Conservation (phyloP, 1,284 basidiomycete species). For the Ceratobasidium sp. region DNA sequence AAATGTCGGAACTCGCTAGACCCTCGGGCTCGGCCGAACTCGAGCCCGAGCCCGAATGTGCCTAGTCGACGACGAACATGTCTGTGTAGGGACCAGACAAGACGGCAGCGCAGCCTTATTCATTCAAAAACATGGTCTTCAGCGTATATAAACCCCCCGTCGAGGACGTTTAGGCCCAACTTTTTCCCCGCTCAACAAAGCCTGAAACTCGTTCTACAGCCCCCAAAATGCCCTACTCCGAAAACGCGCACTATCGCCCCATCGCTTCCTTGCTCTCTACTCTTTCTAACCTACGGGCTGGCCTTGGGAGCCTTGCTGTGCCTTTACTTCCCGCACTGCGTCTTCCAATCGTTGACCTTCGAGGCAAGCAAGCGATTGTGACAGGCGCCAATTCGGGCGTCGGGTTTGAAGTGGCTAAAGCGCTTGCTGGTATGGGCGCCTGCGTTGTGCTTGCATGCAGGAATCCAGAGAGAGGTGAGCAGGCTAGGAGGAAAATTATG, state of each 20-base stretch:
- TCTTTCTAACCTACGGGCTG: conserved; percentile 17
- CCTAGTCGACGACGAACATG: not conserved
- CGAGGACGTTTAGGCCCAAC: not conserved
- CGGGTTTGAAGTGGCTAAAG: conserved; percentile 60
- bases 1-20: not conserved
- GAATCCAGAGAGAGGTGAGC: conserved; percentile 60
- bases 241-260: conserved; percentile 18
- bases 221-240: conserved; percentile 40
- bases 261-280: conserved; percentile 31
- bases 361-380: conserved; percentile 56
- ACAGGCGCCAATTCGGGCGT: conserved; percentile 63
- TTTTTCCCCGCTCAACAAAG: not conserved
- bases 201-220: not conserved
- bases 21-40: conserved; percentile 26
- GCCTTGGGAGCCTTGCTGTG: conserved; percentile 28
- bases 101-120: not conserved
- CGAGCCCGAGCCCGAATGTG: conserved; percentile 23
- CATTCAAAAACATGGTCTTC: not conserved
- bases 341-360: conserved; percentile 32
- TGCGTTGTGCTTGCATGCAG: conserved; percentile 61
- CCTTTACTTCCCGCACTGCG: conserved; percentile 35
- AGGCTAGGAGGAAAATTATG: conserved; percentile 60
- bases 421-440: conserved; percentile 60
- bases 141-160: conserved; percentile 2
- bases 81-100: not conserved